Conservation (phyloP, 352 stramenopile species). For the Elongisporangium anandrum region DNA sequence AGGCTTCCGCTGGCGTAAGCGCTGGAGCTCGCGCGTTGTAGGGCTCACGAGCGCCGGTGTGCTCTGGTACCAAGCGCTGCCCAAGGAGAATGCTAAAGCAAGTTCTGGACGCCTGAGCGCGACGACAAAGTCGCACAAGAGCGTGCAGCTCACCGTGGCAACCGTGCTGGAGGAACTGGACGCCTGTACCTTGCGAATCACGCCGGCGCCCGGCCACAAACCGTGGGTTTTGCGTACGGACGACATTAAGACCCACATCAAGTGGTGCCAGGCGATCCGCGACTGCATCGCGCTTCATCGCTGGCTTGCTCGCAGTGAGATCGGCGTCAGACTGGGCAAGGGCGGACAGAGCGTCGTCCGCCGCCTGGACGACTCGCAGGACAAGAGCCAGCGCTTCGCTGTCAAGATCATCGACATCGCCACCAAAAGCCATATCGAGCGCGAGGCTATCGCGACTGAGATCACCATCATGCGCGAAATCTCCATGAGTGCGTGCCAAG, state of each 20-base stretch:
- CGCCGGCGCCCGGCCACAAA: constrained; percentile 39
- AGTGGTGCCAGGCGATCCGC: constrained; percentile 60
- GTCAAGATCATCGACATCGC: constrained; percentile 77
- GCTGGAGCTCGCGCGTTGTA: constrained; percentile 69
- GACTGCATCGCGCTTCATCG: constrained; percentile 76
- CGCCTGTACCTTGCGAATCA: constrained; percentile 45
- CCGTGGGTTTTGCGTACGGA: constrained; percentile 55
- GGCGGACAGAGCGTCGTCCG: constrained; percentile 75
- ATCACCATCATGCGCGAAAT: constrained; percentile 79
- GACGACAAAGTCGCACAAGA: constrained; percentile 20
- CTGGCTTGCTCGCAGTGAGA: constrained; percentile 65
- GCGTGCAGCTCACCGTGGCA: constrained; percentile 54
- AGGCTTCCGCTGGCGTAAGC: constrained; percentile 71
- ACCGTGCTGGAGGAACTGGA: constrained; percentile 49
- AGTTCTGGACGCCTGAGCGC: constrained; percentile 1
- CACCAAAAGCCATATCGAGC: constrained; percentile 54
- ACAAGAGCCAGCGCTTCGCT: constrained; percentile 35
- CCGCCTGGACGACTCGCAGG: constrained; percentile 48
- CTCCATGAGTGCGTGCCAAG: constrained; percentile 72
- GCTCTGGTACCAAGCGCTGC: constrained; percentile 48
- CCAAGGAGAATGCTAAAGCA: constrained; percentile 8
- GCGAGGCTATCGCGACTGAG: constrained; percentile 61
- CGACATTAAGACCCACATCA: constrained; percentile 45
- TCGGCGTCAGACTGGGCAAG: constrained; percentile 59
- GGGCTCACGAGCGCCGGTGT: constrained; percentile 68